Base-by-base conservation (phyloP, 2,329 filamentous ascomycete genomes). In the Clarireedia paspali region DNA sequence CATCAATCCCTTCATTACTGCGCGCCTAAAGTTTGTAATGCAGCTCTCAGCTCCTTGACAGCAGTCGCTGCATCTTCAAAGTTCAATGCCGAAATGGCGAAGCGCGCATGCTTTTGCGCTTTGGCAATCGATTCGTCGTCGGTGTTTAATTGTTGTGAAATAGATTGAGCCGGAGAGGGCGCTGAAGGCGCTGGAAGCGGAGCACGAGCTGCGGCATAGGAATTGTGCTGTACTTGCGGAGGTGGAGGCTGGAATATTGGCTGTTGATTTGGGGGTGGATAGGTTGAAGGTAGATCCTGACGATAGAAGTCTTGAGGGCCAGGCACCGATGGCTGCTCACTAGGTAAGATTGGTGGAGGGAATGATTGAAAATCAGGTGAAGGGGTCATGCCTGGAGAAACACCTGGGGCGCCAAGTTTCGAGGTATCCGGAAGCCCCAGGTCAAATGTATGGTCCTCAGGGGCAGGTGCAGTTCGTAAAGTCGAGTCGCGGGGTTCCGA, bases 31-130 rank as follows among this genome's bases (percentile, higher is more conserved):
- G 66, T 70, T 46, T 67, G 60, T 34, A 99, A 73, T 3, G 94
- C 94, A 57, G 82, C 83, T 52, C 82, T 82, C 59, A 99, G 71
- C 68, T 99, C 91, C 66, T 85, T 85, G 4, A 97, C 85, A 0
- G 94, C 94, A 0, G 94, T 99, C 1, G 85, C 78, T 1, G 95
- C 88, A 69, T 99, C 94, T 64, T 99, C 94, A 71, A 99, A 99
- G 66, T 96, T 96, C 48, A 99, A 74, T 0, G 94, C 94, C 10
- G 91, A 96, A 44, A 97, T 95, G 0, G 94, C 94, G 89, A 90
- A 99, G 66, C 90, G 91, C 2, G 92, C 91, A 73, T 97, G 94
- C 70, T 97, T 99, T 70, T 96, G 91, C 4, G 94, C 92, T 64
- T 85, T 81, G 38, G 82, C 75, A 38, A 96, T 86, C 0, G 87